phyloP scores from a whole-genome alignment of 495 filamentous ascomycete species.

The Penicillium odoratum region DNA sequence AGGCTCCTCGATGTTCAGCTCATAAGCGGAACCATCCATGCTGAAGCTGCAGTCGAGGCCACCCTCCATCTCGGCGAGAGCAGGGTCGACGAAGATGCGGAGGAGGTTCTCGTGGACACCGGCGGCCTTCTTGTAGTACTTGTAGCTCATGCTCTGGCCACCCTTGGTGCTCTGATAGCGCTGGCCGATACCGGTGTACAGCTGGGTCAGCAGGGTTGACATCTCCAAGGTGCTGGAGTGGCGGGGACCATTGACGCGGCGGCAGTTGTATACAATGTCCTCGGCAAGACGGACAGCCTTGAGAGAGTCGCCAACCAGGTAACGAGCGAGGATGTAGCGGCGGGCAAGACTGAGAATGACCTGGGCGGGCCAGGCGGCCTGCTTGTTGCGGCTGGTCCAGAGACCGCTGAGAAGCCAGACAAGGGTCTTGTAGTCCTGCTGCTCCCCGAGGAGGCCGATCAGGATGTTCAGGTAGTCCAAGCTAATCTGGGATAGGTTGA shows the following conservation, averaged over 20 bases:
- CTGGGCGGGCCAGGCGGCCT: constrained; percentile 18
- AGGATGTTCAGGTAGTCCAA: constrained; percentile 34
- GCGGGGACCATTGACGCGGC: constrained; percentile 37
- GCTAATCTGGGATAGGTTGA: constrained; percentile 31
- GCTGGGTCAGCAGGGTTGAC: constrained; percentile 39
- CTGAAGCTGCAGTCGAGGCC: constrained; percentile 24
- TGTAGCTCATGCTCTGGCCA: constrained; percentile 34
- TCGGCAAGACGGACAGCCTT: constrained; percentile 39
- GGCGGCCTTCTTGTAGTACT: constrained; percentile 45
- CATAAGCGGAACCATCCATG: constrained; percentile 25
- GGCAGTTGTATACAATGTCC: constrained; percentile 46
- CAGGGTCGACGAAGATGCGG: constrained; percentile 36
- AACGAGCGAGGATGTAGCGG: constrained; percentile 40
- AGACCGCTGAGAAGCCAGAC: constrained; percentile 36
- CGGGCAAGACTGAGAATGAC: constrained; percentile 39
- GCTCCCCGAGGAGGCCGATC: constrained; percentile 36
- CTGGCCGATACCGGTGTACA: constrained; percentile 40
- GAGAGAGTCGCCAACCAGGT: constrained; percentile 31
- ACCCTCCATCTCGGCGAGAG: constrained; percentile 30
- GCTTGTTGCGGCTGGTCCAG: constrained; percentile 36
- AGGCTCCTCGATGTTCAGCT: constrained; percentile 22
- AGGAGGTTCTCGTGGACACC: constrained; percentile 39
- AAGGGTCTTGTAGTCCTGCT: constrained; percentile 39
- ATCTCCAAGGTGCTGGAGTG: constrained; percentile 39
- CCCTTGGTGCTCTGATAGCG: constrained; percentile 33